Evolutionary conservation across 2,329 filamentous ascomycete species (phyloP), one percentile per base, ranked within the genome.

Genomic region (Xylariales sp.): DNA sequence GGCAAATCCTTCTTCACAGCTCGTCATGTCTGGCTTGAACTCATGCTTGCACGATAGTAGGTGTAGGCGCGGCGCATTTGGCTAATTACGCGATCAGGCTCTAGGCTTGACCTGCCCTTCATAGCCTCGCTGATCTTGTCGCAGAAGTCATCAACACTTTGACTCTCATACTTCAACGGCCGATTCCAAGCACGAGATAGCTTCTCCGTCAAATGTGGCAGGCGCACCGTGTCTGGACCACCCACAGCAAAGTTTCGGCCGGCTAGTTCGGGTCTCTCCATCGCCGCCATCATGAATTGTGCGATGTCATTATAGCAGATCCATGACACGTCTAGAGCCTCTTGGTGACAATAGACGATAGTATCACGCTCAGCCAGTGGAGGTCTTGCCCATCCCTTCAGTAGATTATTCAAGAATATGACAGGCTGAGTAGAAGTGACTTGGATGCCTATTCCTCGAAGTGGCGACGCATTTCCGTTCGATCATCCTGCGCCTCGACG

Each of bases 11-110:
- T 43, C 41, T 61, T 36, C 3, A 65, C 52, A 3, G 55, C 48
- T 1, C 38, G n/a, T 46, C 64, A 66, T 65, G 43, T 66, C 57
- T 14, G 65, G 50, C 18, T 58, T 58, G 42, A 67, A 66, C 19
- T 61, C 62, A 38, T 59, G 54, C 11, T 56, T 52, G 42, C 60
- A 22, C 65, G 64, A 46, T 66, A 66, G 46, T 60, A 63, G 5
- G 63, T 62, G 47, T 66, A 65, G 7, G 63, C 63, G 47, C 56
- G 62, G 48, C 59, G 62, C 64, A 65, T 67, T 53, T 67, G 59
- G 15, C 45, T 54, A 8, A 64, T 50, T 19, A 65, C 53, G 10
- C 46, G 47, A 9, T 63, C 61, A 4, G 50, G 54, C n/a, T 65
- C 58, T n/a, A 65, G 38, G 5, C 60, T 57, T 5, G 55, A 47